A percentile compares a stretch with the other conserved stretches of the same genome.
Conservation (phyloP, 140 eudicot species). For the Artemisia princeps region DNA sequence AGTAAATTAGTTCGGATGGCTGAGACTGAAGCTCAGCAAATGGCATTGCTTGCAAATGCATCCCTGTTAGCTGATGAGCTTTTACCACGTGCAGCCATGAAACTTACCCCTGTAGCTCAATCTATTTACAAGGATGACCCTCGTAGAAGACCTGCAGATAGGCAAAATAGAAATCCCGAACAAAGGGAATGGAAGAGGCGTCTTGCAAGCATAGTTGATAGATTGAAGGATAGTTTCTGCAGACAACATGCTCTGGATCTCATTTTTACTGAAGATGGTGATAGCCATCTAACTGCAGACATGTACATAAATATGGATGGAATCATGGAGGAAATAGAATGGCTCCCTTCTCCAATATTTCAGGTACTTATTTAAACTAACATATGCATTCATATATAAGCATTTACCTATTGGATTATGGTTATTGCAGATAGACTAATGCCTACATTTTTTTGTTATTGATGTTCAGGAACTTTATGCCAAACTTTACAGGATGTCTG, state of each 20-base stretch:
- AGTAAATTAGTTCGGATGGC: conserved; percentile 85
- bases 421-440: conserved; percentile 18
- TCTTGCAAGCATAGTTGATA: conserved; percentile 71
- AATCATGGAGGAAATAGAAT: conserved; percentile 67
- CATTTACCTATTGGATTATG: not conserved
- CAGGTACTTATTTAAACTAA: conserved; percentile 48
- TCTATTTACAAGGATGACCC: conserved; percentile 55
- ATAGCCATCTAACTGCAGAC: conserved; percentile 80
- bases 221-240: conserved; percentile 90
- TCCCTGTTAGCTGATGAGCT: conserved; percentile 81
- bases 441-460: conserved; percentile 5
- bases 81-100: conserved; percentile 95
- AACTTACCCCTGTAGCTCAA: conserved; percentile 62
- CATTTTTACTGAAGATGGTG: conserved; percentile 92
- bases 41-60: conserved; percentile 96
- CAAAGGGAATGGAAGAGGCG: conserved; percentile 96
- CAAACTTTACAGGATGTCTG: conserved; percentile 81
- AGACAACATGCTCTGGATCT: conserved; percentile 92
- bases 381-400: not conserved
- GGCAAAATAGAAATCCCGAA: conserved; percentile 81
- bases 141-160: conserved; percentile 64
- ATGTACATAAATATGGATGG: conserved; percentile 90
- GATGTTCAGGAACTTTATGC: conserved; percentile 71
- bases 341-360: conserved; percentile 90
- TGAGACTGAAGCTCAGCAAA: conserved; percentile 86